Evolutionary conservation across 2,329 filamentous ascomycete species (phyloP), one percentile per base, ranked within the genome.

Genomic region (Penicillium decumbens): DNA sequence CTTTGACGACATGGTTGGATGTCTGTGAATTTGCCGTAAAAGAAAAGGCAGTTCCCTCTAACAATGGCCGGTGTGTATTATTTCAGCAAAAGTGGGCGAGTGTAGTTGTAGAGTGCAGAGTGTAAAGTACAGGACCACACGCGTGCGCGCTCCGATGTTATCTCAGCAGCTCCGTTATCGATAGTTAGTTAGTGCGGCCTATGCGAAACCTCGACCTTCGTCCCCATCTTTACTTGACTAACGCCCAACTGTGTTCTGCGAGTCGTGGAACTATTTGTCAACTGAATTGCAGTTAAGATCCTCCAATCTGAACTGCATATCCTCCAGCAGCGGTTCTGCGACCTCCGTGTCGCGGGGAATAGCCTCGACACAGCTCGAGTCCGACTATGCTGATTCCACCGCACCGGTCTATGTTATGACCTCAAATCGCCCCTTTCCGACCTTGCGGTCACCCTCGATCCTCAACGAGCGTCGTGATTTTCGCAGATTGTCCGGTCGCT

Each of bases 1-100:
- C 73, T 95, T 95, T 76, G 93, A 91, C 24, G 91, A 88, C 91
- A 97, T 96, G 43, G 15, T 71, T 27, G 29, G 37, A 41, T 3
- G n/a, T 20, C 5, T 41, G 23, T 15, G 6, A 25, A 20, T 20
- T 37, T 8, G 20, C 18, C 33, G 33, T 37, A 41, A 35, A 44
- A 29, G 28, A 15, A 24, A 13, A 18, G 10, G 20, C 15, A 15
- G 20, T 18, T 27, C 27, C 15, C 12, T 28, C 45, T 20, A 27
- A 29, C 35, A 32, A 39, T 44, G 38, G 25, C 25, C 41, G 20
- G 40, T 12, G 30, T 27, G n/a, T 37, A 12, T 39, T 7, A 4
- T 9, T 15, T 20, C 9, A 32, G 28, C 1, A 15, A 13, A 24
- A 50, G 47, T 28, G 46, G 40, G 50, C 44, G 45, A 51, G 37